These are phyloP conservation scores for Torulaspora indica DNA, from an alignment of 805 yeast genomes.

Conservation along the genomic window DNA sequence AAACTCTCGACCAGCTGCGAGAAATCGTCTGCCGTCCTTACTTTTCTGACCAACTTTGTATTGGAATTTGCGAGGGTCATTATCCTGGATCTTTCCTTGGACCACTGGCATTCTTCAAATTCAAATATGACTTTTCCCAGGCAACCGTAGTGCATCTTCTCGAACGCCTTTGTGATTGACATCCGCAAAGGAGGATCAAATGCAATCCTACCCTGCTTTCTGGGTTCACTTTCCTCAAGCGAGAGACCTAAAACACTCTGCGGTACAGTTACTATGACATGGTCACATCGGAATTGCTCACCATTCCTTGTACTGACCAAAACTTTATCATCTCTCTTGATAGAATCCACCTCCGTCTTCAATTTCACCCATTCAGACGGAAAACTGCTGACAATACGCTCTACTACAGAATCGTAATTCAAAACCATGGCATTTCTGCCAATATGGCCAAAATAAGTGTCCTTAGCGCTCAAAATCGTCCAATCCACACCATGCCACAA, in stretches of 20 bases:
- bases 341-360: conserved; percentile 40
- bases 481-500: conserved; percentile 78
- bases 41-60: conserved; percentile 15
- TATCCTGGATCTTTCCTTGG: conserved; percentile 46
- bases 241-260: conserved; percentile 57
- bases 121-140: conserved; percentile 71
- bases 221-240: conserved; percentile 11
- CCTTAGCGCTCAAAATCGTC: conserved; percentile 62
- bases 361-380: conserved; percentile 40
- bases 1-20: conserved; percentile 15
- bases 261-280: conserved; percentile 70
- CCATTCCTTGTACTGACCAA: conserved; percentile 38
- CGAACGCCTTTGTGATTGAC: conserved; percentile 41
- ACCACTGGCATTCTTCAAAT: conserved; percentile 62
- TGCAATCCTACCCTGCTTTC: conserved; percentile 41
- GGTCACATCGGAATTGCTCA: conserved; percentile 42
- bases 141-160: conserved; percentile 54
- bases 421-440: conserved; percentile 74
- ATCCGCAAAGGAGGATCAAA: conserved; percentile 57
- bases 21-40: conserved; percentile 22
- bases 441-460: conserved; percentile 60
- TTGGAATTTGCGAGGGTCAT: conserved; percentile 39
- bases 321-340: conserved; percentile 30
- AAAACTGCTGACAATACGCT: conserved; percentile 40
- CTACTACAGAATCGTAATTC: conserved; percentile 49